Evolutionary conservation across 2,329 filamentous ascomycete species (phyloP), one percentile per base, ranked within the genome.

Genomic region (Camptophora hylomeconis): DNA sequence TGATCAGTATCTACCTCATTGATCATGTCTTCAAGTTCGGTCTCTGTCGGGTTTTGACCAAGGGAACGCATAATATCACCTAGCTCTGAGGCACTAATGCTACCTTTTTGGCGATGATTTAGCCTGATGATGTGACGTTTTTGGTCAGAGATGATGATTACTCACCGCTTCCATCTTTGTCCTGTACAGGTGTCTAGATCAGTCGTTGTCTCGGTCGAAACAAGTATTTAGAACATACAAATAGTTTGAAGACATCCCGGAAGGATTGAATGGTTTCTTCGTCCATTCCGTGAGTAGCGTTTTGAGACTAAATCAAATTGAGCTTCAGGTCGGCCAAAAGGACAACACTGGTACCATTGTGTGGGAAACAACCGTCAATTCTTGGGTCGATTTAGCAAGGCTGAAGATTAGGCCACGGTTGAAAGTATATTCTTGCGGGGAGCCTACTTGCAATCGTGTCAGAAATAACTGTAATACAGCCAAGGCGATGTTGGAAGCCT

Each of bases 1-100:
- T 71, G 69, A 56, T 76, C 69, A 41, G 64, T 58, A 42, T 76
- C 72, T 38, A 73, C 69, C 53, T 76, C 72, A 54, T 72, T 72
- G 57, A 75, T 71, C 59, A 76, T 72, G 51, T 76, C 70, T 49
- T 72, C 64, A 30, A 75, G 60, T 53, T 76, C 71, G 32, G 64
- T 62, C 40, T 71, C 66, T 53, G 65, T 69, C 36, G 71, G 67
- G 51, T 72, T 72, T 46, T 73, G 65, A 45, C 70, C 70, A 20
- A 75, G 67, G 33, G 67, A 70, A 48, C 63, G 61, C 70, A 75
- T 75, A 42, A 75, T 69, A 29, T 65, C 67, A 48, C 69, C 69
- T 30, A 75, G 61, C 52, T 75, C 71, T 44, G 65, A 65, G 47
- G 68, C 70, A 36, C 69, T 73, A 58, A 75, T 75, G 50, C 72